Evolutionary conservation across 2,329 filamentous ascomycete genomes (phyloP).

Genomic region (Endocalyx cinctus): DNA sequence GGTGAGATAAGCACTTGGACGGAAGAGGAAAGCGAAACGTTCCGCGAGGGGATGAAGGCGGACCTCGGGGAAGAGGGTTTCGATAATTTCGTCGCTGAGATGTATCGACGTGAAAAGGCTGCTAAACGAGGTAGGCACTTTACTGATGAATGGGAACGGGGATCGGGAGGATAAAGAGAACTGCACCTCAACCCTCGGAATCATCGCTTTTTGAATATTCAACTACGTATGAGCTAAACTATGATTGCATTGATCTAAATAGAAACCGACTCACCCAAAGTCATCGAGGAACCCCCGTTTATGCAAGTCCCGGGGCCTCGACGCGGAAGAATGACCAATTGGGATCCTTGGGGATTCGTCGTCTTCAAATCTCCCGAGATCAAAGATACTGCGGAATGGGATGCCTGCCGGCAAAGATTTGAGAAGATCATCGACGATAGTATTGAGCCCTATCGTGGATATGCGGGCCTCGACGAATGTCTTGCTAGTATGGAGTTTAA

Average conservation of each 20-base stretch:
- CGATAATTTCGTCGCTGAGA: constrained; percentile 11
- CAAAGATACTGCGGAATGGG: constrained; percentile 5
- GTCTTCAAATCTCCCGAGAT: constrained; percentile 13
- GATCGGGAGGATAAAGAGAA: no score
- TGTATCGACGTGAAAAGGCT: constrained; percentile 6
- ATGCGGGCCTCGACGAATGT: constrained; percentile 7
- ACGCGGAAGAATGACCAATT: constrained; percentile 3
- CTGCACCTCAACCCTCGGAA: no score
- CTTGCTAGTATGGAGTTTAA: constrained; percentile 9
- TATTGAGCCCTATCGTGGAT: constrained; percentile 4
- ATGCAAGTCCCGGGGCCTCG: constrained; percentile 10
- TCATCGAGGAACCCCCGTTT: constrained; percentile 9
- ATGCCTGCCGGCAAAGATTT: constrained; percentile 10
- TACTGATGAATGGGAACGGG: no score
- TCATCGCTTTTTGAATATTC: no score
- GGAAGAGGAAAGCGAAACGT: constrained; percentile 3
- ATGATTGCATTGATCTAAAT: not conserved
- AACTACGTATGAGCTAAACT: not conserved
- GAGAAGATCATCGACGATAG: constrained; percentile 9
- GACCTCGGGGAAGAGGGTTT: constrained; percentile 11
- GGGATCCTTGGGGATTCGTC: constrained; percentile 13
- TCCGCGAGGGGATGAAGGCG: constrained; percentile 10
- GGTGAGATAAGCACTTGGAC: constrained; percentile 3
- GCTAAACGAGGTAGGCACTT: no score
- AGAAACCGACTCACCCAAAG: constrained; percentile 1